Conservation (phyloP, 1,139 yeast species). For the Hansenula lynferdii region DNA sequence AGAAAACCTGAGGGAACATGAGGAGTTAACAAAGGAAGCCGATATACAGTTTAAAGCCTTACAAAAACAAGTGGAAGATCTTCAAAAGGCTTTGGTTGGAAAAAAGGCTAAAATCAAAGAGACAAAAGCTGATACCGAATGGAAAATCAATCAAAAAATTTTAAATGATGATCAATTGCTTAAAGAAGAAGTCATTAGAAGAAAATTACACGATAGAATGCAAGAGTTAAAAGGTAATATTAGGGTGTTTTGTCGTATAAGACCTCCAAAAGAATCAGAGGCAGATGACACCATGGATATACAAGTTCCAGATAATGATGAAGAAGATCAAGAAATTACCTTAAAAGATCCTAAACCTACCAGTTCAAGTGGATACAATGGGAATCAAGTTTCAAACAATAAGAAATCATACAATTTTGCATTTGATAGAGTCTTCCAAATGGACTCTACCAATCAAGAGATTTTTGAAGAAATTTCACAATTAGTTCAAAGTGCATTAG, state of each 20-base stretch:
- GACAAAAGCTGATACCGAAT: constrained; percentile 24
- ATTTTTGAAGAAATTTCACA: constrained; percentile 86
- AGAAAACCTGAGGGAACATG: constrained; percentile 13
- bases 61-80: not conserved
- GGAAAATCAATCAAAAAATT: constrained; percentile 23
- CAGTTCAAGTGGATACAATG: constrained; percentile 1
- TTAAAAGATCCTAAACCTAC: constrained; percentile 25
- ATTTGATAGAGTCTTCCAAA: constrained; percentile 77
- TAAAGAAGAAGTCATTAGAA: constrained; percentile 48
- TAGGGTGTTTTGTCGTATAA: constrained; percentile 81
- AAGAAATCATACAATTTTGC: constrained; percentile 38
- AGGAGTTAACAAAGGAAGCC: constrained; percentile 12
- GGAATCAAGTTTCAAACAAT: not conserved
- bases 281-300: constrained; percentile 32
- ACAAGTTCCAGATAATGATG: constrained; percentile 46
- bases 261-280: constrained; percentile 44
- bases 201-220: constrained; percentile 67
- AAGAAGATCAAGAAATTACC: constrained; percentile 45
- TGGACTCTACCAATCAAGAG: constrained; percentile 46
- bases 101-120: constrained; percentile 17
- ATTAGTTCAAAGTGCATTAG: constrained; percentile 81
- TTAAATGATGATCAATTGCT: constrained; percentile 30
- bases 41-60: constrained; percentile 12
- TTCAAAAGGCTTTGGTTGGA: constrained; percentile 1
- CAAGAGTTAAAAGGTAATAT: constrained; percentile 92